Evolutionary conservation across 768 basidiomycete genomes (phyloP).

Genomic region (Suillus ampliporus): DNA sequence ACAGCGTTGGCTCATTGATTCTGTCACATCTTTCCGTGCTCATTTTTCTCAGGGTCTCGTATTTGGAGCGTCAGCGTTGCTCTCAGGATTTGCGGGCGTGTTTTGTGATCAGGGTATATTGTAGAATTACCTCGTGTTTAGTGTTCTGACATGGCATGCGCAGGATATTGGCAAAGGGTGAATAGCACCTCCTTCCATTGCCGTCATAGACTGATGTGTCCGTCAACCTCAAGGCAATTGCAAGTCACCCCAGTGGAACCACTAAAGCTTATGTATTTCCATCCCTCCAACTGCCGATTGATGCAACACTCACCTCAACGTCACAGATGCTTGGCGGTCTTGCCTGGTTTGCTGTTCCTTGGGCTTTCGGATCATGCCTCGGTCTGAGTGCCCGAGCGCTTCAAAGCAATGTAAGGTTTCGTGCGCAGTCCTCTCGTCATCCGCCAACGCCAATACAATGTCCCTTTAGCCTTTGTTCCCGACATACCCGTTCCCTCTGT

Average conservation of each 20-base stretch:
- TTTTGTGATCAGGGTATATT: conserved; percentile 42
- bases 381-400: conserved; percentile 33
- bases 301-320: neutral
- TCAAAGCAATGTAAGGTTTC: conserved; percentile 16
- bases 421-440: neutral
- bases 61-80: conserved; percentile 28
- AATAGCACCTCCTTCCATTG: neutral
- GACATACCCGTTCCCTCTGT: conserved; percentile 33
- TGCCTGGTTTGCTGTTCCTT: conserved; percentile 41
- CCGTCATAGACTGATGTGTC: neutral
- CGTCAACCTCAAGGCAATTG: conserved; percentile 36
- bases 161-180: conserved; percentile 48
- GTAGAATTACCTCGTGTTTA: conserved; percentile 1
- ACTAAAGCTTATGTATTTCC: conserved; percentile 39
- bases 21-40: neutral
- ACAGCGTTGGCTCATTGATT: neutral
- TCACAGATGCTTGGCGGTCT: conserved; percentile 47
- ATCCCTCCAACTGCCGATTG: neutral
- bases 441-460: conserved; percentile 4
- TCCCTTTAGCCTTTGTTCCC: conserved; percentile 41
- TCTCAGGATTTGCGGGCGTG: conserved; percentile 39
- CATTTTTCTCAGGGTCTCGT: conserved; percentile 24
- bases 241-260: conserved; percentile 39
- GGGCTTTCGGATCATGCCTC: conserved; percentile 40
- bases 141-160: conserved; percentile 10